These are phyloP conservation scores for Amanita molliuscula DNA, from an alignment of 768 basidiomycete genomes.

Conservation along the genomic window DNA sequence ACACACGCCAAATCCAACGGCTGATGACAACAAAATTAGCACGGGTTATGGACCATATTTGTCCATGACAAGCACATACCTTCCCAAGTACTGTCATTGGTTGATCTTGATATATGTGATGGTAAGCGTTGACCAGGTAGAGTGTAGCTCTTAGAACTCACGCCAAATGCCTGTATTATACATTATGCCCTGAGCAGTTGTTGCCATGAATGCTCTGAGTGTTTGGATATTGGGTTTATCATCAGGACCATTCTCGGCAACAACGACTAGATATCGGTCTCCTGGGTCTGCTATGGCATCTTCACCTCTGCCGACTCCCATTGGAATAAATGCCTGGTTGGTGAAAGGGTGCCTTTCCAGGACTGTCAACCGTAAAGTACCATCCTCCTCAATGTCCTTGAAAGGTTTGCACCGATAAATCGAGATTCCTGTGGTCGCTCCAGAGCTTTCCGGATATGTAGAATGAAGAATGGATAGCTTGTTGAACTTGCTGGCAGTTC, in stretches of 20 bases:
- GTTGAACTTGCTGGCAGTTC: constrained; percentile 89
- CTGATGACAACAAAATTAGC: constrained; percentile 23
- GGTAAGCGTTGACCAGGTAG: not conserved
- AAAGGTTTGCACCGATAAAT: constrained; percentile 71
- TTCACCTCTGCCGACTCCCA: constrained; percentile 50
- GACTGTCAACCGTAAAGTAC: constrained; percentile 50
- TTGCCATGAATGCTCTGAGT: constrained; percentile 75
- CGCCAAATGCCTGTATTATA: constrained; percentile 87
- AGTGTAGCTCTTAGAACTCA: constrained; percentile 32
- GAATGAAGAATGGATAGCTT: constrained; percentile 66
- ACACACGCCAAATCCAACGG: constrained; percentile 78
- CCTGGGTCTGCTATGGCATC: constrained; percentile 40
- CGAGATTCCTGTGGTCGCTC: constrained; percentile 62
- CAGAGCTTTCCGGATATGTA: constrained; percentile 48
- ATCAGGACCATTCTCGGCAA: constrained; percentile 67
- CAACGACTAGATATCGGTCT: constrained; percentile 71
- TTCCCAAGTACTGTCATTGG: constrained; percentile 78
- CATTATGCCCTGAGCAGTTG: constrained; percentile 72
- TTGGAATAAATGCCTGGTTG: constrained; percentile 90
- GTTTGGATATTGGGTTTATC: constrained; percentile 70
- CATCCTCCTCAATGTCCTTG: constrained; percentile 32
- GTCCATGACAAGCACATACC: constrained; percentile 26
- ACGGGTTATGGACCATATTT: not conserved
- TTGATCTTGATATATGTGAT: constrained; percentile 50
- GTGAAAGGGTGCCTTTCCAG: constrained; percentile 86